Percentiles rank a stretch among this genome's conserved stretches.
Conservation (phyloP, 2,329 filamentous ascomycete genomes). For the Cordyceps pruinosa region DNA sequence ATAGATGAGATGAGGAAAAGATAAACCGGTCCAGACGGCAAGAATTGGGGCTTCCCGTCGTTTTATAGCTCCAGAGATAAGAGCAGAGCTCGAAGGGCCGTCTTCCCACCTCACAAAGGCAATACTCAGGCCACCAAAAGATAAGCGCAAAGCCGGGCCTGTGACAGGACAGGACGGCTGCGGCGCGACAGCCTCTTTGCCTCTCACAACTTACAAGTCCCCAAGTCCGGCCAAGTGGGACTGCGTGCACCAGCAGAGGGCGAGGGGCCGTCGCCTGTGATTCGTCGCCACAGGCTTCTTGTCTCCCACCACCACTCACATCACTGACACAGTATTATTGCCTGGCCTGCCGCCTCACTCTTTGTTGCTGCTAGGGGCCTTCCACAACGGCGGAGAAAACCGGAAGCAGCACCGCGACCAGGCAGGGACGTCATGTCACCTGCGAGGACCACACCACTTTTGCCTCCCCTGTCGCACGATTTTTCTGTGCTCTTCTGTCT, state of each 20-base stretch:
- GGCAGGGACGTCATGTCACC: neutral
- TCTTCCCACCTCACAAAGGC: neutral
- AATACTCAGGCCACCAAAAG: constrained; percentile 11
- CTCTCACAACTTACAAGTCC: neutral
- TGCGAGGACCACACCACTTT: constrained; percentile 9
- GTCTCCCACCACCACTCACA: neutral
- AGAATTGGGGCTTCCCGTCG: neutral
- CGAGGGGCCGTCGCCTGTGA: constrained; percentile 6
- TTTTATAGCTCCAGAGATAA: constrained; percentile 8
- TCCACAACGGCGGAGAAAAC: constrained; percentile 3
- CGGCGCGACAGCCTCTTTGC: neutral
- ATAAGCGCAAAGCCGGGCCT: constrained; percentile 5
- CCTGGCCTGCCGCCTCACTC: constrained; percentile 3
- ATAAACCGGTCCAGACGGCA: neutral
- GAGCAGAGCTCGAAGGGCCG: neutral
- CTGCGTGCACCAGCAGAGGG: neutral
- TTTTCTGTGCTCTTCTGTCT: neutral
- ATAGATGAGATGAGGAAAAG: neutral
- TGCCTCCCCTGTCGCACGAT: neutral
- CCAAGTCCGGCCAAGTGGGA: constrained; percentile 4
- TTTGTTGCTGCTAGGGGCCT: neutral
- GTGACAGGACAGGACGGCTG: constrained; percentile 1
- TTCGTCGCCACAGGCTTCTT: neutral
- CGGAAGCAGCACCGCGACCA: neutral
- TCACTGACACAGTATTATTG: neutral